Percentiles rank a stretch among this genome's conserved stretches.
phyloP scores from a whole-genome alignment of 352 stramenopile genomes.

The Phytopythium aichiense region DNA sequence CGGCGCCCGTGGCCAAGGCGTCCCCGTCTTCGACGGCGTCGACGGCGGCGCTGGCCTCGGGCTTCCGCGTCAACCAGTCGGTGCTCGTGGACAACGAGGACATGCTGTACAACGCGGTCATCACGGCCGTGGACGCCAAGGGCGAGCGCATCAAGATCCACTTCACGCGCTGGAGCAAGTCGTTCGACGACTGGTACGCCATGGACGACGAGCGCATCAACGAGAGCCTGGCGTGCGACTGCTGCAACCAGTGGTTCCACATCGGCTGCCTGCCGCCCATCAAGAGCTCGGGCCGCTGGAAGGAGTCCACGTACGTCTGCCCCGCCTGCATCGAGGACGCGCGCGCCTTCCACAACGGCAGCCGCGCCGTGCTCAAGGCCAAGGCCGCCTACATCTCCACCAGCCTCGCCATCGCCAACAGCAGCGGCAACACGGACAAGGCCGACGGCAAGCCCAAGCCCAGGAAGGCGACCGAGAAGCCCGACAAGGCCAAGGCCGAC shows the following conservation, averaged over 20 bases:
- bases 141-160: conserved; percentile 84
- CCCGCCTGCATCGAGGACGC: conserved; percentile 75
- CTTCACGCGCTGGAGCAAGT: conserved; percentile 84
- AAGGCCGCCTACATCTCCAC: conserved; percentile 38
- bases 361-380: conserved; percentile 35
- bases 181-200: conserved; percentile 86
- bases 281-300: conserved; percentile 80
- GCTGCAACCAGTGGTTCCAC: conserved; percentile 87
- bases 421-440: conserved; percentile 12
- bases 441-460: conserved; percentile 20
- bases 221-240: conserved; percentile 85
- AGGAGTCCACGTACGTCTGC: conserved; percentile 85
- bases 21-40: neutral
- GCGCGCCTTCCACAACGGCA: conserved; percentile 64
- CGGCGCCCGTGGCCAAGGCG: neutral
- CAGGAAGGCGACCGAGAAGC: conserved; percentile 26
- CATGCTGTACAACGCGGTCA: conserved; percentile 83
- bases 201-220: conserved; percentile 90
- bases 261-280: conserved; percentile 81
- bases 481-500: conserved; percentile 14
- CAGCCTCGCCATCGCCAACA: conserved; percentile 22
- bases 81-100: conserved; percentile 85
- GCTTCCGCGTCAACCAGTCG: conserved; percentile 79
- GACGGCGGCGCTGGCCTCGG: conserved; percentile 18
- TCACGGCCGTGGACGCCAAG: conserved; percentile 72